A percentile compares a stretch with the other conserved stretches of the same genome.
Evolutionary conservation across 2,329 filamentous ascomycete species (phyloP).

Genomic region (Dactylellina cionopaga): DNA sequence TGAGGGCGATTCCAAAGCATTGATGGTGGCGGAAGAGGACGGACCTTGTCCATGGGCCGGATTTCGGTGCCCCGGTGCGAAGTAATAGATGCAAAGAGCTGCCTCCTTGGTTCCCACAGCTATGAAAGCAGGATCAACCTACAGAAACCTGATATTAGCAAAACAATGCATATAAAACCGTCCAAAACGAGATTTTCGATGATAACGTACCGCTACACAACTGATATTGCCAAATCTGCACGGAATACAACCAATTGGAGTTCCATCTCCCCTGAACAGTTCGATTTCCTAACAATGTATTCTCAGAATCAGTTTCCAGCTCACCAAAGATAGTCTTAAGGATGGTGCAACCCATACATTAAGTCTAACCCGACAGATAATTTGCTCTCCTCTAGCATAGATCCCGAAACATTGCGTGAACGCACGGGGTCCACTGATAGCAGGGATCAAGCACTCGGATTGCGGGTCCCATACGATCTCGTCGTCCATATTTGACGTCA

Average conservation of each 20-base stretch:
- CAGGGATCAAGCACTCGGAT: conserved; percentile 18
- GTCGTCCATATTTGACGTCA: conserved; percentile 13
- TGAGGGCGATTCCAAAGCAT: conserved; percentile 29
- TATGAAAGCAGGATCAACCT: conserved; percentile 49
- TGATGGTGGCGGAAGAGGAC: conserved; percentile 42
- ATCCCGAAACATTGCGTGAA: conserved; percentile 18
- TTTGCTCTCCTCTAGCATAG: conserved; percentile 32
- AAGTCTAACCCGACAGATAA: conserved; percentile 29
- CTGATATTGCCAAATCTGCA: conserved; percentile 24
- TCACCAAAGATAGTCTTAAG: not conserved
- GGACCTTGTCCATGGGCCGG: conserved; percentile 48
- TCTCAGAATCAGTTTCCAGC: not conserved
- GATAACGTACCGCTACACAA: conserved; percentile 30
- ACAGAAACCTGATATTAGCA: not conserved
- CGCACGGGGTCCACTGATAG: not conserved
- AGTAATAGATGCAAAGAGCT: conserved; percentile 44
- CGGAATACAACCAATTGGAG: conserved; percentile 13
- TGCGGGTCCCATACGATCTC: conserved; percentile 42
- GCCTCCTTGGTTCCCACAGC: conserved; percentile 36
- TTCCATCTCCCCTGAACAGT: conserved; percentile 25
- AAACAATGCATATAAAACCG: not conserved
- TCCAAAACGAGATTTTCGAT: not conserved
- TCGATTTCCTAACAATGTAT: conserved; percentile 22
- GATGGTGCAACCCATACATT: conserved; percentile 19
- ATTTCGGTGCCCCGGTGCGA: conserved; percentile 33